Evolutionary conservation across 495 filamentous ascomycete genomes (phyloP), one percentile per base, ranked within the genome.

Genomic region (Penicillium alfredii): DNA sequence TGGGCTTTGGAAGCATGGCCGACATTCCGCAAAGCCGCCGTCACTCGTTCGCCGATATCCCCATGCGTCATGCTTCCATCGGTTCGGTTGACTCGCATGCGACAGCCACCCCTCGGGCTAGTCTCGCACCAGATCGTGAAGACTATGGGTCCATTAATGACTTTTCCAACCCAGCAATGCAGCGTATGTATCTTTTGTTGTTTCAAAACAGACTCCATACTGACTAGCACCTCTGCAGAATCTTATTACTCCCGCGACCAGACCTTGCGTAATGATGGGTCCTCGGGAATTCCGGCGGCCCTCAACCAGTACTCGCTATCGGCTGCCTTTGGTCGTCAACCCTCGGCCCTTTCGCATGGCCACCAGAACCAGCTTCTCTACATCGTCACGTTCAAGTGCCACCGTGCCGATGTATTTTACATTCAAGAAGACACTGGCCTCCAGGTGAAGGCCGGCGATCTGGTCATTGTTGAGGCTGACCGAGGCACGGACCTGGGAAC

Each of bases 401-500:
- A 82, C 14, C 80, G 92, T 38, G 87, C 88, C 28, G 93, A 96
- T 50, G 86, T 97, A 12, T 98, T 96, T 58, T 95, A 94, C 57
- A 83, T 95, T 35, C 88, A 92, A 58, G 88, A 95, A 58, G 88
- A 88, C 28, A 96, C 88, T 8, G 93, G 93, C 2, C 71, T 98
- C 17, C 83, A 85, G 33, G 83, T 95, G 34, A 90, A 88, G 40
- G 75, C 75, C 18, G 93, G 93, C 20, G 92, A 98, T 55, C 65
- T 97, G 35, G 93, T 98, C 33, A 95, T 97, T 44, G 89, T 96
- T 19, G 92, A 98, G 63, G 92, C 92, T 9, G 92, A 98, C 56
- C 85, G 92, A 35, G 92, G 92, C 12, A 93, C 85, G 6, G 93
- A 98, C 53, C 77, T 98, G 37, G 93, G 92, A 6, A 94, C 88